Base-by-base conservation (phyloP, 1,139 yeast genomes). In the Pichia sp. region DNA sequence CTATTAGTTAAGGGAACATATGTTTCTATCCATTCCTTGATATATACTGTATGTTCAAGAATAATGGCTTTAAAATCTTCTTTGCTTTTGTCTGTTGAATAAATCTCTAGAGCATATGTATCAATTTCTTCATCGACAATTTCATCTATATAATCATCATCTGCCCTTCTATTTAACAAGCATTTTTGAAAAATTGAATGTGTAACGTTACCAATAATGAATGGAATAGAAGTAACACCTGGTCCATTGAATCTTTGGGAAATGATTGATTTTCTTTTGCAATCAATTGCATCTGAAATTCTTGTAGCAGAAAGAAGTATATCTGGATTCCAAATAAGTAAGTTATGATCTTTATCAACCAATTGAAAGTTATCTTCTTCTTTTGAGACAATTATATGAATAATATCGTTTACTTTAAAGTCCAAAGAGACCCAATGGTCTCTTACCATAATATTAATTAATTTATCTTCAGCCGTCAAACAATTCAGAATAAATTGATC, bases 251-350 rank as follows among this genome's bases (percentile, higher is more conserved):
- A 71, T 39, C 82, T 69, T 27, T 74, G 72, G 37, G 71, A 69
- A 9, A 92, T 65, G 1, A 87, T 82, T 0, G 90, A 77, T 54
- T 82, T 78, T 47, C 98, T 69, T 27, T 80, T 71, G 60, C 98
- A 92, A 24, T 70, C 72, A 37, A 87, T 68, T 4, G 92, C 85
- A 46, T 82, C 86, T 0, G 97, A 83, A 1, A 89, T 77, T 4
- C 83, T 71, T 0, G 98, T 92, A 4, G 96, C 89, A 0, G 96
- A 79, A 1, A 92, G 69, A 15, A 92, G 68, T 2, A 78, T 68
- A 61, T 92, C 98, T 0, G 98, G 98, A 56, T 86, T 79, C 74
- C 94, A 75, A 24, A 92, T 74, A 35, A 90, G 65, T 25, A 89
- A 63, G 56, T 85, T 81, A 29, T 73, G 67, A 51, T 78, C 79